phyloP scores from a whole-genome alignment of 495 filamentous ascomycete genomes.

The Neurospora discreta region DNA sequence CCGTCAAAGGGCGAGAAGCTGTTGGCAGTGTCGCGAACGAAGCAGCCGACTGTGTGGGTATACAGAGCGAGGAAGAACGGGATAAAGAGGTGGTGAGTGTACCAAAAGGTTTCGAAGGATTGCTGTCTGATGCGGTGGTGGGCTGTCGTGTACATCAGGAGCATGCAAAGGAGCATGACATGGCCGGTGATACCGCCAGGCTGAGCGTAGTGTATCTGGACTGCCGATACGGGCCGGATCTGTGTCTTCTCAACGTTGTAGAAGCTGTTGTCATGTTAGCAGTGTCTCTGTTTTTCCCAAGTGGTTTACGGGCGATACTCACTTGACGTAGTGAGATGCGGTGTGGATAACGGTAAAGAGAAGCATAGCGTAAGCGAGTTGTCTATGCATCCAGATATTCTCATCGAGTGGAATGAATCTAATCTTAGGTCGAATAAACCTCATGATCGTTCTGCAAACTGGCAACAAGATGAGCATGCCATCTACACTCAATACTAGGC shows the following conservation, averaged over 20 bases:
- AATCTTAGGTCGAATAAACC: slow-evolving; percentile 76
- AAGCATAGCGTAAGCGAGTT: slow-evolving; percentile 82
- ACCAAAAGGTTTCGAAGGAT: slow-evolving; percentile 98
- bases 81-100: slow-evolving; percentile 95
- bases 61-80: slow-evolving; percentile 91
- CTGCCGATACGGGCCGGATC: slow-evolving; percentile 64
- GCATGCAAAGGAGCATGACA: slow-evolving; percentile 97
- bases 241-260: slow-evolving; percentile 87
- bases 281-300: not conserved
- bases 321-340: slow-evolving; percentile 89
- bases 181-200: slow-evolving; percentile 91
- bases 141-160: slow-evolving; percentile 95
- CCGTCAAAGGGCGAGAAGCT: slow-evolving; percentile 79
- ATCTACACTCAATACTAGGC: slow-evolving; percentile 71
- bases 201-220: slow-evolving; percentile 89
- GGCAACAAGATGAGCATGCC: slow-evolving; percentile 79
- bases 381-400: slow-evolving; percentile 91
- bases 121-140: slow-evolving; percentile 92
- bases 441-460: slow-evolving; percentile 85
- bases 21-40: slow-evolving; percentile 66
- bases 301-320: slow-evolving; percentile 22
- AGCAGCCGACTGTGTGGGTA: slow-evolving; percentile 92
- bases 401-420: slow-evolving; percentile 87
- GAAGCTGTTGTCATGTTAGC: slow-evolving; percentile 49
- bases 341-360: slow-evolving; percentile 74